A percentile compares a stretch with the other conserved stretches of the same genome.
Conservation (phyloP, 495 filamentous ascomycete genomes). For the Halenospora varia region DNA sequence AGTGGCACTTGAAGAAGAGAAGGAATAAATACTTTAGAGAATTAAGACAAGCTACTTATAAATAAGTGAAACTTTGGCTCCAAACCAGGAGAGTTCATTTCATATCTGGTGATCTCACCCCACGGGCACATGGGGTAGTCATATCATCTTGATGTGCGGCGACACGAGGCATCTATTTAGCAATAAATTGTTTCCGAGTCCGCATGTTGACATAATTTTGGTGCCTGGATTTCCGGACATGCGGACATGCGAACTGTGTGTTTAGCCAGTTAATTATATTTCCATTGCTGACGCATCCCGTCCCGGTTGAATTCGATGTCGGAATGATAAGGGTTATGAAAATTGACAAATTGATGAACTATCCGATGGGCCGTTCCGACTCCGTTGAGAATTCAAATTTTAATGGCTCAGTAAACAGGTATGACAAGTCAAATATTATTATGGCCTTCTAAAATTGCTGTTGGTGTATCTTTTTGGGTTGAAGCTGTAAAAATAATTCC, state of each 20-base stretch:
- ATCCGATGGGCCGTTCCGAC: too few relatives aligned
- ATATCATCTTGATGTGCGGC: background rate
- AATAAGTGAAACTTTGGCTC: background rate
- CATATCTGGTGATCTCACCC: background rate
- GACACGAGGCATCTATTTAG: background rate
- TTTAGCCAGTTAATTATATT: background rate
- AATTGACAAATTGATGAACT: background rate
- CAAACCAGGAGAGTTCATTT: background rate
- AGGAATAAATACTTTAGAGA: background rate
- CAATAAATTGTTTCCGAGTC: background rate
- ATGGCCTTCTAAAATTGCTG: too few relatives aligned
- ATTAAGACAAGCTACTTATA: background rate
- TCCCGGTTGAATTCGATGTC: background rate
- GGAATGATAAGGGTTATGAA: background rate
- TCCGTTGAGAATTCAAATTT: too few relatives aligned
- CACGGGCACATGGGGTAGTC: background rate
- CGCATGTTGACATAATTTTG: background rate
- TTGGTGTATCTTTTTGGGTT: too few relatives aligned
- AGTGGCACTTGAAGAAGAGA: too few relatives aligned
- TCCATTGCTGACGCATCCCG: background rate
- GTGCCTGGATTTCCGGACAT: background rate
- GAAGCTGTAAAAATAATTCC: too few relatives aligned
- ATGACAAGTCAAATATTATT: too few relatives aligned
- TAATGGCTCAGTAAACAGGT: too few relatives aligned
- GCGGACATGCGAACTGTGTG: background rate